phyloP scores from a whole-genome alignment of 768 basidiomycete genomes.

The Tulasnella calospora region DNA sequence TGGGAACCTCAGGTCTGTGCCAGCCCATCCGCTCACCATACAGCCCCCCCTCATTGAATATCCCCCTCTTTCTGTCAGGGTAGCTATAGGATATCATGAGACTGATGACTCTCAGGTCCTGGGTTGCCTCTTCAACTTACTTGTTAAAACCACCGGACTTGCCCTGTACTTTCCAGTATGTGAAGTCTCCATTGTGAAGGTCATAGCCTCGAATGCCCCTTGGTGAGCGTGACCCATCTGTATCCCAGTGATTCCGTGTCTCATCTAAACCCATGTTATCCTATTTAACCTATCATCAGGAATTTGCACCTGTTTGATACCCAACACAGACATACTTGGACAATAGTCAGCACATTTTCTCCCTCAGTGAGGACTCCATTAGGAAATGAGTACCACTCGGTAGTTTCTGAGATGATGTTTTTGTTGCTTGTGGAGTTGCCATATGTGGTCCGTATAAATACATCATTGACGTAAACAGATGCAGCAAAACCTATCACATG shows the following conservation, averaged over 20 bases:
- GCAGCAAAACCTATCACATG: slow-evolving; percentile 62
- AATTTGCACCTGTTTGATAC: background rate
- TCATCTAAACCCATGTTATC: slow-evolving; percentile 80
- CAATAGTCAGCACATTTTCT: slow-evolving; percentile 73
- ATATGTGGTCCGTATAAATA: slow-evolving; percentile 65
- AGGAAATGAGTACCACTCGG: slow-evolving; percentile 62
- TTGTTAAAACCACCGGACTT: slow-evolving; percentile 65
- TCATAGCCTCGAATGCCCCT: slow-evolving; percentile 74
- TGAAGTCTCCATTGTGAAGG: slow-evolving; percentile 55
- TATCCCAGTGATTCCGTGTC: slow-evolving; percentile 46
- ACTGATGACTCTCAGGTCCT: background rate
- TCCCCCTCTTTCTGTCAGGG: slow-evolving; percentile 64
- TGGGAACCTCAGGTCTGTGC: slow-evolving; percentile 59
- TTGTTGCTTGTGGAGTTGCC: slow-evolving; percentile 70
- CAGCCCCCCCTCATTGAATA: slow-evolving; percentile 68
- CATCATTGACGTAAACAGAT: slow-evolving; percentile 72
- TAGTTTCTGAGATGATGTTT: slow-evolving; percentile 59
- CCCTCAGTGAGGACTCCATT: slow-evolving; percentile 47
- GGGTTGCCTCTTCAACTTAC: slow-evolving; percentile 37
- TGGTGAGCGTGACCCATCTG: slow-evolving; percentile 62
- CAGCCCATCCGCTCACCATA: slow-evolving; percentile 67
- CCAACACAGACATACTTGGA: slow-evolving; percentile 47
- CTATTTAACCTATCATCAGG: slow-evolving; percentile 35
- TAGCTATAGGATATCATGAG: slow-evolving; percentile 45
- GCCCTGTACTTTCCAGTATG: slow-evolving; percentile 67